A percentile compares a stretch with the other conserved stretches of the same genome.
Conservation (phyloP, 768 basidiomycete genomes). For the Rhodotorula graminis region DNA sequence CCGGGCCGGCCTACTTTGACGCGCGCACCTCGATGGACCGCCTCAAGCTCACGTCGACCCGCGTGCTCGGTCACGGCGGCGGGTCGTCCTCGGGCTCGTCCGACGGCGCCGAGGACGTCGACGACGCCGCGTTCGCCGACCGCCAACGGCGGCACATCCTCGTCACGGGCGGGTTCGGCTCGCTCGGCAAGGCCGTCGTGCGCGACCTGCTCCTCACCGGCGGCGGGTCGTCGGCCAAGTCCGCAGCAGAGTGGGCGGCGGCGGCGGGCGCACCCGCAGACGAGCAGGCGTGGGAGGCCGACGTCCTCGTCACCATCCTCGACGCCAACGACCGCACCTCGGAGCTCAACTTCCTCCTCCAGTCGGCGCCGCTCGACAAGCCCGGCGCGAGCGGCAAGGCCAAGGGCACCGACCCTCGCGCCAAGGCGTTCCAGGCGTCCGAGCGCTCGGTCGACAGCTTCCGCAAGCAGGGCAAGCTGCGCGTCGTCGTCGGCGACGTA, state of each 20-base stretch:
- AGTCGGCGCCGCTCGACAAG: constrained; percentile 34
- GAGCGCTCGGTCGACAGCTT: constrained; percentile 35
- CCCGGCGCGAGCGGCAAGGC: constrained; percentile 24
- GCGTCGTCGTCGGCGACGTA: constrained; percentile 37
- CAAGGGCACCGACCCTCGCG: constrained; percentile 39
- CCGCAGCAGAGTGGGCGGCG: constrained; percentile 10
- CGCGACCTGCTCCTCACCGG: constrained; percentile 37
- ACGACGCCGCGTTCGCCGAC: not conserved
- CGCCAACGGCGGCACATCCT: constrained; percentile 36
- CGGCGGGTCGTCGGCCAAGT: not conserved
- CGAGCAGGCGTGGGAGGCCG: constrained; percentile 30
- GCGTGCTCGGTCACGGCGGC: constrained; percentile 32
- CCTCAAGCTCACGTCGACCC: constrained; percentile 38
- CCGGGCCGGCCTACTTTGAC: constrained; percentile 36
- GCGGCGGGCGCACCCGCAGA: not conserved
- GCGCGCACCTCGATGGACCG: constrained; percentile 38
- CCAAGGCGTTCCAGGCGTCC: constrained; percentile 28
- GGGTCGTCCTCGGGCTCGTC: constrained; percentile 12
- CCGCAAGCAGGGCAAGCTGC: constrained; percentile 30
- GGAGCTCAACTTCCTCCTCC: constrained; percentile 41
- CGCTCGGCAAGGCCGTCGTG: constrained; percentile 39
- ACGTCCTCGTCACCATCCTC: constrained; percentile 39
- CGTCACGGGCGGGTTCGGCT: constrained; percentile 41
- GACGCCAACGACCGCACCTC: constrained; percentile 32
- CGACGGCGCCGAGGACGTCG: constrained; percentile 11